phyloP scores from a whole-genome alignment of 192 early-diverging fungal species.

The Allomyces macrogynus region DNA sequence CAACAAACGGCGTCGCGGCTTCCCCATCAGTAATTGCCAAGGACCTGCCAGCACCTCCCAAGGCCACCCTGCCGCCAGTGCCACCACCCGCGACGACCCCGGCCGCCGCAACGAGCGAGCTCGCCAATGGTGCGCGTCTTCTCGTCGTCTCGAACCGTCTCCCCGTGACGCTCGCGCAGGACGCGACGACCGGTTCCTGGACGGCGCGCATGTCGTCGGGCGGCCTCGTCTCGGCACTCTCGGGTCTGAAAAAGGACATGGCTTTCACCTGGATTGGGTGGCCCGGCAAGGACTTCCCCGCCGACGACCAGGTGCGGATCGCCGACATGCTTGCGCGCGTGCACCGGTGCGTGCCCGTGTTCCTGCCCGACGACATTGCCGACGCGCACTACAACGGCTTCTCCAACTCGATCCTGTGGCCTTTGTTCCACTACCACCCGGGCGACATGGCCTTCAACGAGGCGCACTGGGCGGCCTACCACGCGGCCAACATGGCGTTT shows the following conservation, averaged over 20 bases:
- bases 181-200: slow-evolving; percentile 21
- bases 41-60: too few relatives aligned
- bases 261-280: slow-evolving; percentile 98
- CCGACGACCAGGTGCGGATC: slow-evolving; percentile 49
- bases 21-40: too few relatives aligned
- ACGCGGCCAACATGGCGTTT: slow-evolving; percentile 77
- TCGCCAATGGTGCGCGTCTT: slow-evolving; percentile 17
- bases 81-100: too few relatives aligned
- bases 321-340: slow-evolving; percentile 48
- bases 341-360: slow-evolving; percentile 80
- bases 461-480: slow-evolving; percentile 85
- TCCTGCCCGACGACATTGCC: slow-evolving; percentile 78
- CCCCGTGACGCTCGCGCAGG: slow-evolving; percentile 71
- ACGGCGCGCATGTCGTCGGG: slow-evolving; percentile 75
- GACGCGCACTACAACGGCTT: slow-evolving; percentile 97
- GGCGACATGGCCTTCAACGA: slow-evolving; percentile 95
- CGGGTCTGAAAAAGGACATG: slow-evolving; percentile 86
- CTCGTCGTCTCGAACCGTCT: slow-evolving; percentile 91
- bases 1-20: too few relatives aligned
- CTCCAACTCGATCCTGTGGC: slow-evolving; percentile 88
- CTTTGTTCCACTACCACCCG: slow-evolving; percentile 98
- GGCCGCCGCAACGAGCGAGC: too few relatives aligned
- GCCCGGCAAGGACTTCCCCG: slow-evolving; percentile 72
- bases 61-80: too few relatives aligned
- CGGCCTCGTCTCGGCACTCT: slow-evolving; percentile 84